Conservation (phyloP, 345 rosid species). For the Litchi chinensis region DNA sequence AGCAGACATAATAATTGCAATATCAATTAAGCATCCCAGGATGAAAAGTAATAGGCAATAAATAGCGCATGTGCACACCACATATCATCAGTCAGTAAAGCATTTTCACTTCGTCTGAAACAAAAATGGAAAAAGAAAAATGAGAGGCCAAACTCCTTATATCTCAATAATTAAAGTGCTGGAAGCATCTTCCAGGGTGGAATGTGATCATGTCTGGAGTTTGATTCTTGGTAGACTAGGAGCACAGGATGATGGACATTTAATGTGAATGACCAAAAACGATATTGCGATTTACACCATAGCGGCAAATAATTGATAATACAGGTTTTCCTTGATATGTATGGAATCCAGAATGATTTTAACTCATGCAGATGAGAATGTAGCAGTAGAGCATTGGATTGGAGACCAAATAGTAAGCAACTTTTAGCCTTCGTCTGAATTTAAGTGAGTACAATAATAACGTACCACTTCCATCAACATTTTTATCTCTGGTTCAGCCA, state of each 20-base stretch:
- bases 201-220: too few relatives aligned
- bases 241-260: too few relatives aligned
- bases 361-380: not conserved
- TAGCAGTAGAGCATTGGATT: not conserved
- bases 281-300: too few relatives aligned
- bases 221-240: too few relatives aligned
- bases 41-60: not conserved
- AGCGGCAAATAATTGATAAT: too few relatives aligned
- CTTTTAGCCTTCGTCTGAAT: not conserved
- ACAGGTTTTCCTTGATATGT: not conserved
- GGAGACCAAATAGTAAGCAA: constrained; percentile 8
- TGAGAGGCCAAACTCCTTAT: too few relatives aligned
- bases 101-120: not conserved
- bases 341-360: not conserved
- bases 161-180: too few relatives aligned
- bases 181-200: too few relatives aligned
- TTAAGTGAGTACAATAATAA: not conserved
- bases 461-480: constrained; percentile 99
- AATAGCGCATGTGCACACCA: not conserved
- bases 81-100: not conserved
- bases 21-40: not conserved
- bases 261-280: too few relatives aligned
- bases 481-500: constrained; percentile 91
- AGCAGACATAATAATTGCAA: not conserved
- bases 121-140: too few relatives aligned